Conservation (phyloP, 2,329 filamentous ascomycete genomes). For the Aspergillus novoparasiticus region DNA sequence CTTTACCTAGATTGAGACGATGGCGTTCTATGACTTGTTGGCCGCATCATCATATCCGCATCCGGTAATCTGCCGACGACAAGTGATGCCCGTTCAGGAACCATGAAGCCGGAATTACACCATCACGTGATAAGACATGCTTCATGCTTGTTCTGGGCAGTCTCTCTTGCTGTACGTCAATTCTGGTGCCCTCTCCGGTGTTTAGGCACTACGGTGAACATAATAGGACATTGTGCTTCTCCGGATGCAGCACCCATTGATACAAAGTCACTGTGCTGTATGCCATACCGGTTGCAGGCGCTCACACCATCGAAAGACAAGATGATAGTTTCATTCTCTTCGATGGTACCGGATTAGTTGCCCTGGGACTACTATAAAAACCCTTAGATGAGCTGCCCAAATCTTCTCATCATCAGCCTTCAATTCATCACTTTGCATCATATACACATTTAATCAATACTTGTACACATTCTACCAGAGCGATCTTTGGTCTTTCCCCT, state of each 20-base stretch:
- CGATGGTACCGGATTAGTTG: conserved; percentile 3
- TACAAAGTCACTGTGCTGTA: not conserved
- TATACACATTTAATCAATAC: not conserved
- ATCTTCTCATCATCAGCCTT: not conserved
- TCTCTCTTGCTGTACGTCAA: not conserved
- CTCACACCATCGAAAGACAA: not conserved
- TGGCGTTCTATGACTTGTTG: not conserved
- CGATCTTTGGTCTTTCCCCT: not conserved
- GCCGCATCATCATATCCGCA: not conserved
- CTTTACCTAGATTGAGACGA: not conserved
- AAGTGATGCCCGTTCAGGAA: not conserved
- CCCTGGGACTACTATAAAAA: conserved; percentile 1
- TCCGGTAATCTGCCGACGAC: not conserved
- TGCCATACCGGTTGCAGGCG: conserved; percentile 1
- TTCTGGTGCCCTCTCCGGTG: not conserved
- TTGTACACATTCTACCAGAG: not conserved
- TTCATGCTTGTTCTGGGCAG: not conserved
- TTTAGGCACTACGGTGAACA: not conserved
- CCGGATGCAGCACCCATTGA: not conserved
- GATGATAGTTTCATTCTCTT: not conserved
- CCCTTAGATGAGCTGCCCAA: not conserved
- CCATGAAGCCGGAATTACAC: not conserved
- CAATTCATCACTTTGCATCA: not conserved
- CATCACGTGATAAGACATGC: not conserved
- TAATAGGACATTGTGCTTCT: not conserved